Base-by-base conservation (phyloP, 1,284 basidiomycete species). In the Microbotryomycetes sp. region DNA sequence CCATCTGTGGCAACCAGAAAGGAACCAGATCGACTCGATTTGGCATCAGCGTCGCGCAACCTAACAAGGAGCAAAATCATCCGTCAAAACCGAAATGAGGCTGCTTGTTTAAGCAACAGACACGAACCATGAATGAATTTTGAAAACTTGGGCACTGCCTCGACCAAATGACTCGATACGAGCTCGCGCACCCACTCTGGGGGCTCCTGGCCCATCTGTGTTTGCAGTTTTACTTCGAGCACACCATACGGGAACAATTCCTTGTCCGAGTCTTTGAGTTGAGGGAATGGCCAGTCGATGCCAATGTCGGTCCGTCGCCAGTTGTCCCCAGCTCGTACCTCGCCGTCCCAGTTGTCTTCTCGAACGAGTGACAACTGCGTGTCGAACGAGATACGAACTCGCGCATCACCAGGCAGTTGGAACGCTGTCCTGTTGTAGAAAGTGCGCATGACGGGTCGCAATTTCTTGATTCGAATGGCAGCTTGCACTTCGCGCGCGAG, bases 391-490 rank as follows among this genome's bases (percentile, higher is more conserved):
- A 98, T 97, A 58, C 94, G 91, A 47, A 98, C 94, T 51, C 92
- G 86, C 28, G 96, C 94, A 74, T 98, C 96, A 23, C 96, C 94
- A 9, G 96, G 96, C 26, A 98, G 84, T 78, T 98, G 94, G 82
- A 98, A 98, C 0, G 94, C 94, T 7, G 96, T 98, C 56, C 94
- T 88, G 76, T 97, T 97, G 80, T 98, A 98, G 79, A 97, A 98
- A n/a, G 92, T 92, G 32, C 94, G 84, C 87, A 97, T 87, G 48
- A 97, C 94, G 86, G 92, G 92, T 59, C 80, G 76, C 28, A 98
- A 80, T 69, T 87, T 85, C 75, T 89, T 85, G n/a, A 87, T 88
- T 61, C 92, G 76, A 32, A 97, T 81, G 3, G 87, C 83, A 76
- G 97, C 97, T 76, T 98, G 94, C 14, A 98, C 89, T 78, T 98